A percentile compares a stretch with the other conserved stretches of the same genome.
These are phyloP conservation scores for Ophiostoma triangulosporum DNA, from an alignment of 2,329 filamentous ascomycete species.

Conservation along the genomic window DNA sequence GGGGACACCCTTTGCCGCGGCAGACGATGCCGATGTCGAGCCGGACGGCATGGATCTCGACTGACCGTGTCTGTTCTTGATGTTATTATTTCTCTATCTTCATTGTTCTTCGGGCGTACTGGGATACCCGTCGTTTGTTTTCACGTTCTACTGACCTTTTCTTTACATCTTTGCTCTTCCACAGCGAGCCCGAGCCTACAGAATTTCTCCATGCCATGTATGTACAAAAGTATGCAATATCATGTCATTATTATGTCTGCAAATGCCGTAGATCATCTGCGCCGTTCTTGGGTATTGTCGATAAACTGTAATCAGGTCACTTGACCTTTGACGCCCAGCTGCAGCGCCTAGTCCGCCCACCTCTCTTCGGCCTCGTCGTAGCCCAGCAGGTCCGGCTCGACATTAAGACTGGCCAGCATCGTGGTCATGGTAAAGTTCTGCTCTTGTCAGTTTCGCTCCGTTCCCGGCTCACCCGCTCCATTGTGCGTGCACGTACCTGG, in stretches of 20 bases:
- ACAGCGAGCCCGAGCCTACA: too few relatives aligned
- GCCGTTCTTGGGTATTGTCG: too few relatives aligned
- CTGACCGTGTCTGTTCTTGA: slow-evolving; percentile 14
- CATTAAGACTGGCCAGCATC: slow-evolving; percentile 25
- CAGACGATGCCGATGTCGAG: slow-evolving; percentile 29
- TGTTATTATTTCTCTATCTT: not conserved
- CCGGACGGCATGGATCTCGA: slow-evolving; percentile 46
- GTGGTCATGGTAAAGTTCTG: slow-evolving; percentile 26
- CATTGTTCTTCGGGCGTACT: not conserved
- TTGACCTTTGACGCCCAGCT: too few relatives aligned
- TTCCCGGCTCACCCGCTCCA: too few relatives aligned
- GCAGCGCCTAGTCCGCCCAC: slow-evolving; percentile 16
- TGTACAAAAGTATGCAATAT: too few relatives aligned
- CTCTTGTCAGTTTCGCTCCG: not conserved
- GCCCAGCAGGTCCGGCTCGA: slow-evolving; percentile 23
- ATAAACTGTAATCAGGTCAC: too few relatives aligned
- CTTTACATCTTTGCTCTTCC: too few relatives aligned
- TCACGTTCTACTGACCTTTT: too few relatives aligned
- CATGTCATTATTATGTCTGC: too few relatives aligned
- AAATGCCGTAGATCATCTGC: too few relatives aligned
- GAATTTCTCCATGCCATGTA: too few relatives aligned
- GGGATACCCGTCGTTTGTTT: not conserved
- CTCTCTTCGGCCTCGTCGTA: slow-evolving; percentile 21
- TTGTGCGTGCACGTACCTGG: not conserved
- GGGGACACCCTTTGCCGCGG: not conserved